Conservation (phyloP, 805 yeast species). For the Millerozyma acaciae region DNA sequence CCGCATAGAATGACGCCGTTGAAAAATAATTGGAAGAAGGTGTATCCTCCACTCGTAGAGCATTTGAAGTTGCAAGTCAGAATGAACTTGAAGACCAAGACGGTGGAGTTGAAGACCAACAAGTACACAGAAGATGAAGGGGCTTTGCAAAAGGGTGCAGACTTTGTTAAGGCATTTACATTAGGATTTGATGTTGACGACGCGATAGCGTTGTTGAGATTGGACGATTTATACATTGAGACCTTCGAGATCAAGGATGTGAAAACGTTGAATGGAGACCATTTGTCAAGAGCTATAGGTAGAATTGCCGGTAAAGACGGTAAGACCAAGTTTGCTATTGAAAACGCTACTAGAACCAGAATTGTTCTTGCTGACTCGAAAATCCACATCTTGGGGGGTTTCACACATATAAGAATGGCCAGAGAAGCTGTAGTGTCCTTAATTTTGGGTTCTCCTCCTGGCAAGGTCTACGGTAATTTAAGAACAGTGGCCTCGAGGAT, state of each 20-base stretch:
- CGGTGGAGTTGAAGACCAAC: slow-evolving; percentile 84
- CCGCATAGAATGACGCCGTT: slow-evolving; percentile 97
- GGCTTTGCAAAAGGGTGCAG: slow-evolving; percentile 97
- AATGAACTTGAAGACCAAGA: slow-evolving; percentile 85
- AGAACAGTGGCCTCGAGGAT: slow-evolving; percentile 95
- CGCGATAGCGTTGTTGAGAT: slow-evolving; percentile 87
- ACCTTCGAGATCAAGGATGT: slow-evolving; percentile 97
- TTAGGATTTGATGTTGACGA: slow-evolving; percentile 97
- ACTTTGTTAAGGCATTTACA: slow-evolving; percentile 91
- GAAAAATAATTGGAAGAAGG: slow-evolving; percentile 85
- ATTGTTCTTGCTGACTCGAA: slow-evolving; percentile 95
- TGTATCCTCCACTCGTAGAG: slow-evolving; percentile 93
- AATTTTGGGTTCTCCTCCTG: slow-evolving; percentile 97
- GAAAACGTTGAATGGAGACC: slow-evolving; percentile 92
- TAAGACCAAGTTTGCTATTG: slow-evolving; percentile 96
- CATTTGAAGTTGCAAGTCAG: slow-evolving; percentile 92
- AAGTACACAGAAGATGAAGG: slow-evolving; percentile 84
- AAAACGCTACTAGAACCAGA: slow-evolving; percentile 97
- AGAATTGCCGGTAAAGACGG: slow-evolving; percentile 99
- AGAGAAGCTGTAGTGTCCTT: slow-evolving; percentile 92
- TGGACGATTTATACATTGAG: slow-evolving; percentile 95
- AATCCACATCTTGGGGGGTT: slow-evolving; percentile 95
- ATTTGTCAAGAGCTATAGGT: slow-evolving; percentile 96
- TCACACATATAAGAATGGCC: slow-evolving; percentile 97
- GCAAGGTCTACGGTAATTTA: slow-evolving; percentile 94